A percentile compares a stretch with the other conserved stretches of the same genome.
These are phyloP conservation scores for Sclerotiophoma versabilis DNA, from an alignment of 2,329 filamentous ascomycete genomes.

Conservation along the genomic window DNA sequence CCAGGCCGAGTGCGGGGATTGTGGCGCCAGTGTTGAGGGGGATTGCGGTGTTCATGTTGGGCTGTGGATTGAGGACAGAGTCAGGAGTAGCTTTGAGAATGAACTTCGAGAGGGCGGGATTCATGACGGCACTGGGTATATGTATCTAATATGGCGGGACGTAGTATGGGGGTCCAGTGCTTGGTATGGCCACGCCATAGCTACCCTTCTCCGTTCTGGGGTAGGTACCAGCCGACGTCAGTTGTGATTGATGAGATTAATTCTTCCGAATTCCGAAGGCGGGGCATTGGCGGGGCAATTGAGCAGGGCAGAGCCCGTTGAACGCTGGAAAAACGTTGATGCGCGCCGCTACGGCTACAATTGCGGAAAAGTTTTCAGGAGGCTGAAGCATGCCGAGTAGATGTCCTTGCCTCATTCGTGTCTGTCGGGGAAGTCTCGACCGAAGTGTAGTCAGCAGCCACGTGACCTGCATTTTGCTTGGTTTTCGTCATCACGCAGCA, in stretches of 20 bases:
- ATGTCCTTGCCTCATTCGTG: conserved; percentile 15
- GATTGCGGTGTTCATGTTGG: conserved; percentile 50
- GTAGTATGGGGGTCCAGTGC: conserved; percentile 15
- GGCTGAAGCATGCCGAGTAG: conserved; percentile 24
- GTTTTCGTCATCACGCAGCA: conserved; percentile 29
- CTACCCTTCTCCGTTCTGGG: conserved; percentile 12
- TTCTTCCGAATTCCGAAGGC: conserved; percentile 37
- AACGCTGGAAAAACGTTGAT: conserved; percentile 22
- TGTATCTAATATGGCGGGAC: conserved; percentile 28
- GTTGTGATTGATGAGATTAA: conserved; percentile 45
- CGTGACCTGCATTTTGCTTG: conserved; percentile 11
- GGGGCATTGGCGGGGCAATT: conserved; percentile 4
- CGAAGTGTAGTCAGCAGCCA: conserved; percentile 20
- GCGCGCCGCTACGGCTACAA: conserved; percentile 16
- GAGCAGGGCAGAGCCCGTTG: conserved; percentile 20
- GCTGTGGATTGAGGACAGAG: conserved; percentile 46
- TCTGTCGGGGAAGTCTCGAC: conserved; percentile 27
- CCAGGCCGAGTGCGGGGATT: conserved; percentile 49
- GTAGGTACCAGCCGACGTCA: conserved; percentile 19
- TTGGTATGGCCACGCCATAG: conserved; percentile 14
- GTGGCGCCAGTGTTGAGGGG: conserved; percentile 51
- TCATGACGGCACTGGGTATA: conserved; percentile 43
- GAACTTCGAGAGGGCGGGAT: conserved; percentile 50
- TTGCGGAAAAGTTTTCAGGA: conserved; percentile 20
- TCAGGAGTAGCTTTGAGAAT: conserved; percentile 49